Conservation (phyloP, 345 rosid genomes). For the Salix exigua region DNA sequence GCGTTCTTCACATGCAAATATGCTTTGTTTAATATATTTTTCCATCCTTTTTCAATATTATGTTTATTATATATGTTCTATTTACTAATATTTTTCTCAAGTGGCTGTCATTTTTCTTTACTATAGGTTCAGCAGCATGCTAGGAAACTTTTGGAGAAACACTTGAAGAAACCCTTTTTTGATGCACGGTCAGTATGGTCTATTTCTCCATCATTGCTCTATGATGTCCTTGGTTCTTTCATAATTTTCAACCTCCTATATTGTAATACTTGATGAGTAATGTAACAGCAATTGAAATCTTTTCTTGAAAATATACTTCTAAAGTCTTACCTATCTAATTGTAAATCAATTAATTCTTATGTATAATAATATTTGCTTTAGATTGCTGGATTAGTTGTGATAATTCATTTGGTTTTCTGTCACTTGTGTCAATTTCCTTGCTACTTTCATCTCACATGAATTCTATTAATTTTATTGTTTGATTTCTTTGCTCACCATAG, state of each 20-base stretch:
- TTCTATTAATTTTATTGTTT: constrained; percentile 10
- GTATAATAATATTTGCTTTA: not conserved
- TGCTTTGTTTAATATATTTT: not conserved
- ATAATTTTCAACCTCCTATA: not conserved
- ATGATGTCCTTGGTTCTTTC: not conserved
- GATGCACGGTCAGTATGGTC: constrained; percentile 48
- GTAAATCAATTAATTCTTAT: not conserved
- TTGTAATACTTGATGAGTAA: not conserved
- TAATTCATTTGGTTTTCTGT: not conserved
- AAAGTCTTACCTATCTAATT: not conserved
- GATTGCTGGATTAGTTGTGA: not conserved
- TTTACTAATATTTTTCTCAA: constrained; percentile 3
- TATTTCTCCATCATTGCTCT: not conserved
- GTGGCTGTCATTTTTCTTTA: not conserved
- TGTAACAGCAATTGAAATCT: not conserved
- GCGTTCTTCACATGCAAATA: not conserved
- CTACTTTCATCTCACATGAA: not conserved
- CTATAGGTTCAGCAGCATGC: constrained; percentile 87
- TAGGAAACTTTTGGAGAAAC: constrained; percentile 91
- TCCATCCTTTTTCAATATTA: not conserved
- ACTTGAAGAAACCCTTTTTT: constrained; percentile 76
- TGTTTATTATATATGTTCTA: not conserved
- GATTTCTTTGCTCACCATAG: constrained; percentile 31
- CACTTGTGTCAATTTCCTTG: not conserved
- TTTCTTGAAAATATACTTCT: not conserved